phyloP scores from a whole-genome alignment of 2,329 filamentous ascomycete species.

The Apiospora hydei region DNA sequence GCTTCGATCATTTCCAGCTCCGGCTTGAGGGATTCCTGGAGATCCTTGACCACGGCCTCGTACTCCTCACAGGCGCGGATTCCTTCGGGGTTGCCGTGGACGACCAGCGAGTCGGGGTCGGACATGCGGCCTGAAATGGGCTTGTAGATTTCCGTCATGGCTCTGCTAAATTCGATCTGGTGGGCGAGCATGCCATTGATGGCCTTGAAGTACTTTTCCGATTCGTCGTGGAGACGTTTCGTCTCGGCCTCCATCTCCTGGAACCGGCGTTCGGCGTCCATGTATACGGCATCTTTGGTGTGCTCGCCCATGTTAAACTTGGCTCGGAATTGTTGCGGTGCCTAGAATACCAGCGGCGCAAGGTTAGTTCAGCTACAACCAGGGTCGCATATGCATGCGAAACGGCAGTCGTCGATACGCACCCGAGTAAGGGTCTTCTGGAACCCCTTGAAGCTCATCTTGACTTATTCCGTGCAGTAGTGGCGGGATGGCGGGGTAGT shows the following conservation, averaged over 20 bases:
- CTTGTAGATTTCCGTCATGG: slow-evolving; percentile 96
- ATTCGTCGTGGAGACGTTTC: slow-evolving; percentile 93
- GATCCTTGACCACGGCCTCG: slow-evolving; percentile 85
- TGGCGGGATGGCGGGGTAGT: slow-evolving; percentile 18
- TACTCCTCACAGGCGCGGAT: slow-evolving; percentile 97
- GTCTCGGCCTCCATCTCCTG: slow-evolving; percentile 94
- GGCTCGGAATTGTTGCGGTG: slow-evolving; percentile 89
- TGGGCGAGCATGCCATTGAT: slow-evolving; percentile 98
- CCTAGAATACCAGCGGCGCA: slow-evolving; percentile 51
- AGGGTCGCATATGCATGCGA: background rate
- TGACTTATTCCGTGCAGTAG: slow-evolving; percentile 24
- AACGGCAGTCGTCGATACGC: slow-evolving; percentile 45
- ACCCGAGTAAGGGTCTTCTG: slow-evolving; percentile 88
- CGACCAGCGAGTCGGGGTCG: slow-evolving; percentile 82
- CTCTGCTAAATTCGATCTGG: slow-evolving; percentile 98
- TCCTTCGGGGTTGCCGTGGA: slow-evolving; percentile 89
- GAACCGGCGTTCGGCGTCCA: slow-evolving; percentile 93
- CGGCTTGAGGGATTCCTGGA: slow-evolving; percentile 86
- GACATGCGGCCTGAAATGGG: slow-evolving; percentile 96
- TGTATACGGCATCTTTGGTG: slow-evolving; percentile 93
- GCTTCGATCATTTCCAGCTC: slow-evolving; percentile 98
- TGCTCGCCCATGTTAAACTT: slow-evolving; percentile 96
- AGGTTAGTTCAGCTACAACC: background rate
- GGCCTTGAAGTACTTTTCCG: slow-evolving; percentile 95
- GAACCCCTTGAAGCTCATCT: slow-evolving; percentile 97